phyloP scores from a whole-genome alignment of 495 filamentous ascomycete species.

The Penicillium robsamsonii region DNA sequence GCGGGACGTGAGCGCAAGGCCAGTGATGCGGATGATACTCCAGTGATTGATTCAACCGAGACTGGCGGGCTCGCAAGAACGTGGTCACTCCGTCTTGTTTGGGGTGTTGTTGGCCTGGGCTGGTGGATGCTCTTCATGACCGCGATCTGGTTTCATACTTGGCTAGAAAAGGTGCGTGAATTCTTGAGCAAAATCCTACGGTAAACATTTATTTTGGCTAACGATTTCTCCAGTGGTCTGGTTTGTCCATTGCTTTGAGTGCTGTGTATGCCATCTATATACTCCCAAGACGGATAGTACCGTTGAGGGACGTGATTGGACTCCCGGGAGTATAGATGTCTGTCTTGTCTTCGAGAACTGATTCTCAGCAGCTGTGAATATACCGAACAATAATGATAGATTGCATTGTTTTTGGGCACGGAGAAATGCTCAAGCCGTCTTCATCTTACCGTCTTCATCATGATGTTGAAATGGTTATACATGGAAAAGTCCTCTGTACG shows the following conservation, averaged over 20 bases:
- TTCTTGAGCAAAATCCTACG: not conserved
- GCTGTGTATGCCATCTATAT: conserved; percentile 74
- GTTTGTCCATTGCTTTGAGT: conserved; percentile 64
- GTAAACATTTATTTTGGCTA: conserved; percentile 16
- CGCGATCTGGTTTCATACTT: conserved; percentile 94
- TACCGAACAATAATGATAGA: conserved; percentile 18
- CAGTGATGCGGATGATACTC: conserved; percentile 18
- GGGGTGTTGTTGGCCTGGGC: conserved; percentile 54
- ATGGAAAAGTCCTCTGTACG: not conserved
- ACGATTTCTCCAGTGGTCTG: conserved; percentile 58
- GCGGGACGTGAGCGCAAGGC: conserved; percentile 52
- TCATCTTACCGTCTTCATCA: no score
- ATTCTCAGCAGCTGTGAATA: conserved; percentile 13
- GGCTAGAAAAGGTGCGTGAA: conserved; percentile 83
- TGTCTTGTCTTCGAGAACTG: not conserved
- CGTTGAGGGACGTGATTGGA: conserved; percentile 65
- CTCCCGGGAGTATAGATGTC: conserved; percentile 65
- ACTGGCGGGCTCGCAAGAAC: conserved; percentile 34
- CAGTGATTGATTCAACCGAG: not conserved
- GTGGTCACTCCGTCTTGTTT: conserved; percentile 51
- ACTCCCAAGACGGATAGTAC: conserved; percentile 63
- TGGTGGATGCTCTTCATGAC: conserved; percentile 99
- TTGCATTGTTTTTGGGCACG: conserved; percentile 1
- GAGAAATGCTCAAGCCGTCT: not conserved
- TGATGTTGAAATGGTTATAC: not conserved